phyloP scores from a whole-genome alignment of 2,329 filamentous ascomycete genomes.

The Clathrospora elynae region DNA sequence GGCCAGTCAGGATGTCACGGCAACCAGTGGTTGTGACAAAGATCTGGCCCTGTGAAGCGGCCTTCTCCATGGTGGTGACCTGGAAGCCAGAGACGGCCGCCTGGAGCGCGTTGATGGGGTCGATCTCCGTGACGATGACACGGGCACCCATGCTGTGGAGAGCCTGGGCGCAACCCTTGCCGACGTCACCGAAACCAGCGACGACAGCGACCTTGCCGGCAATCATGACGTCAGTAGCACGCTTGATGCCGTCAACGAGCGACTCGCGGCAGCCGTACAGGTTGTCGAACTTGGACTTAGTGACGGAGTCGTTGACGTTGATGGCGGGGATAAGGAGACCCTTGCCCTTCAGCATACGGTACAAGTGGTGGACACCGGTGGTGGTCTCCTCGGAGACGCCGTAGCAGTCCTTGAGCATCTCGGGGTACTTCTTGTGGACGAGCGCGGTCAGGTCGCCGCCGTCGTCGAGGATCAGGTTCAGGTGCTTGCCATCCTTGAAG shows the following conservation, averaged over 20 bases:
- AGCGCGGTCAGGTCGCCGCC: conserved; percentile 96
- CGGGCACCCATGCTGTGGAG: conserved; percentile 97
- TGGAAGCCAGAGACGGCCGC: conserved; percentile 96
- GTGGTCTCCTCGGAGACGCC: conserved; percentile 99
- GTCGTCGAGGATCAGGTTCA: conserved; percentile 99
- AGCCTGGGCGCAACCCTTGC: conserved; percentile 96
- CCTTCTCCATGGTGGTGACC: conserved; percentile 98
- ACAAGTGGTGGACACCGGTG: conserved; percentile 98
- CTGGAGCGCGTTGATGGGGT: conserved; percentile 99
- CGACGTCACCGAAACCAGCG: conserved; percentile 97
- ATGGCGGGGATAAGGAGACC: conserved; percentile 85
- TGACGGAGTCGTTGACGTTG: conserved; percentile 99
- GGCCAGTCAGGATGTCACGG: conserved; percentile 92
- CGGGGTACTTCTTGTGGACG: conserved; percentile 97
- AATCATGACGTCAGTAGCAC: conserved; percentile 99
- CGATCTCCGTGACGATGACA: conserved; percentile 94
- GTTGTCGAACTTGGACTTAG: conserved; percentile 99
- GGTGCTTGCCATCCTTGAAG: conserved; percentile 95
- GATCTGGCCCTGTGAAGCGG: conserved; percentile 86
- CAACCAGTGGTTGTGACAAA: conserved; percentile 99
- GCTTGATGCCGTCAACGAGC: conserved; percentile 99
- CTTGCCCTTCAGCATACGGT: conserved; percentile 86
- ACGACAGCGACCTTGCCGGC: conserved; percentile 98
- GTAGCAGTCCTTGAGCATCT: conserved; percentile 97
- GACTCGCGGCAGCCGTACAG: conserved; percentile 99